These are phyloP conservation scores for Kuraishia floccosa DNA, from an alignment of 805 yeast genomes.

Conservation along the genomic window DNA sequence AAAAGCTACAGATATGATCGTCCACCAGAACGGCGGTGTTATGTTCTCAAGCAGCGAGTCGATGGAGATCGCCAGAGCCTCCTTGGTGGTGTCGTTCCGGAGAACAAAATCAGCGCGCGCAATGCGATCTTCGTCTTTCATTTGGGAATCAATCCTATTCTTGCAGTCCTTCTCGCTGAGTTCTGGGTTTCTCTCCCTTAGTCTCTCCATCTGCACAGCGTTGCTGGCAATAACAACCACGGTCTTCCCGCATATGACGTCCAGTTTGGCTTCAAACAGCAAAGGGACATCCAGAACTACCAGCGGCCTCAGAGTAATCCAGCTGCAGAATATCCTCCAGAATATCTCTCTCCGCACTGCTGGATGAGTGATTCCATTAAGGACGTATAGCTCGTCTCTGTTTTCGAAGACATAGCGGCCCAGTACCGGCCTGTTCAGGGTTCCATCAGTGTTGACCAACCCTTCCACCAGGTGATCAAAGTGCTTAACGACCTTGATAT, in stretches of 20 bases:
- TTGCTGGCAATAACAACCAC: conserved; percentile 56
- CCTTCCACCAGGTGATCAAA: conserved; percentile 47
- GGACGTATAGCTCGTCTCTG: conserved; percentile 37
- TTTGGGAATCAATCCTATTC: conserved; percentile 67
- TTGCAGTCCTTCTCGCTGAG: conserved; percentile 54
- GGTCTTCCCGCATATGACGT: conserved; percentile 57
- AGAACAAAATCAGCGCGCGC: conserved; percentile 54
- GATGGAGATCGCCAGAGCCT: conserved; percentile 29
- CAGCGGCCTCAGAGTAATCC: conserved; percentile 43
- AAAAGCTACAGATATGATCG: no score
- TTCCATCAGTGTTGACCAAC: conserved; percentile 30
- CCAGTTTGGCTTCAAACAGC: conserved; percentile 69
- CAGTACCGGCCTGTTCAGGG: conserved; percentile 59
- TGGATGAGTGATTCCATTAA: conserved; percentile 82
- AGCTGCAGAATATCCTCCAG: conserved; percentile 41
- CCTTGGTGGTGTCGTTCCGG: conserved; percentile 42
- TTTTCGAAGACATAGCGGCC: conserved; percentile 75
- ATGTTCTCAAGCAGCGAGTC: conserved; percentile 24
- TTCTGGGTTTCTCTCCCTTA: conserved; percentile 56
- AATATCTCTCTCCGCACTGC: conserved; percentile 65
- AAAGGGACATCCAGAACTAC: conserved; percentile 86
- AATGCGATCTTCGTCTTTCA: conserved; percentile 49
- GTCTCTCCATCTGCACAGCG: conserved; percentile 49
- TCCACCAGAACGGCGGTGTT: no score
- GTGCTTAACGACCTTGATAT: conserved; percentile 46